A percentile compares a stretch with the other conserved stretches of the same genome.
These are phyloP conservation scores for Trichosporon asahii DNA, from an alignment of 1,284 basidiomycete species.

Conservation along the genomic window DNA sequence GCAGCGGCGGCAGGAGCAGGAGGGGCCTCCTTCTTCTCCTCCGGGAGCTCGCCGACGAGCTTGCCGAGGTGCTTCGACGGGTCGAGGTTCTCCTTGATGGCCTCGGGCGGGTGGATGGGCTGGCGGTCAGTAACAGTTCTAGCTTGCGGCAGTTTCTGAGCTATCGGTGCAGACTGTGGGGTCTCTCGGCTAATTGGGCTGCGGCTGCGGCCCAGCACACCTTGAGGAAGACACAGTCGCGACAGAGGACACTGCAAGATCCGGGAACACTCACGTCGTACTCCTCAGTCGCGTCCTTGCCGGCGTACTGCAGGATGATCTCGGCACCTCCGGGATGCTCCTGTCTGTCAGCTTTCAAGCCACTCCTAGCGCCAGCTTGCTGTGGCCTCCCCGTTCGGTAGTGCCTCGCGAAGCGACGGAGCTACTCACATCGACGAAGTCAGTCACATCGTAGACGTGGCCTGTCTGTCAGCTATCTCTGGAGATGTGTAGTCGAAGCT, in stretches of 20 bases:
- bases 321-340: conserved; percentile 67
- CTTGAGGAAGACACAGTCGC: background rate
- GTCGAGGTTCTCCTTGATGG: conserved; percentile 73
- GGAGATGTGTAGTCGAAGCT: too few relatives aligned
- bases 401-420: background rate
- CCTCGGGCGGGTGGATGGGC: conserved; percentile 82
- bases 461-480: conserved; percentile 46
- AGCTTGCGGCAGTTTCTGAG: too few relatives aligned
- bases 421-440: conserved; percentile 63
- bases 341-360: conserved; percentile 21
- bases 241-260: background rate
- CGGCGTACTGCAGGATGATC: conserved; percentile 68
- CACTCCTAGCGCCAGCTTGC: too few relatives aligned
- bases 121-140: conserved; percentile 15
- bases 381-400: too few relatives aligned
- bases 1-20: conserved; percentile 41
- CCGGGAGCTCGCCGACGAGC: conserved; percentile 21
- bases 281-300: conserved; percentile 72
- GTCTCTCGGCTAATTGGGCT: background rate
- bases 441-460: conserved; percentile 71
- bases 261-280: conserved; percentile 57
- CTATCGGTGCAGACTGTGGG: too few relatives aligned
- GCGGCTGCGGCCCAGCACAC: background rate
- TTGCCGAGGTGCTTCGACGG: conserved; percentile 12
- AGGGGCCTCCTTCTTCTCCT: conserved; percentile 24